Evolutionary conservation across 2,329 filamentous ascomycete genomes (phyloP).

Genomic region (Stenocarpella maydis): DNA sequence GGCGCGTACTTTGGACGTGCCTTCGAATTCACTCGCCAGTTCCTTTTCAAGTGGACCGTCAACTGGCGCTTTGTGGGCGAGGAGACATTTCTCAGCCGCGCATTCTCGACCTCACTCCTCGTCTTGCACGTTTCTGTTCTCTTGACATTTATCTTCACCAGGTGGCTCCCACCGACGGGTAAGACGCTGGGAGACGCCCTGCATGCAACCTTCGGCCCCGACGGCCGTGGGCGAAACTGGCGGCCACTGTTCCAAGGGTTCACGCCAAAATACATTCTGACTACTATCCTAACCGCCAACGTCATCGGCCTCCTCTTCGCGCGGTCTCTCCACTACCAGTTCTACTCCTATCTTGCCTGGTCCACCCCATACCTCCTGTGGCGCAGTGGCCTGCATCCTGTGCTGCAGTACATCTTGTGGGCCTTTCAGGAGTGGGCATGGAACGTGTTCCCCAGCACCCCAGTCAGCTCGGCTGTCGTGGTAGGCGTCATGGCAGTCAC

Average conservation of each 20-base stretch:
- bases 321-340: conserved; percentile 91
- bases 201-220: conserved; percentile 50
- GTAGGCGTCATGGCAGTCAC: conserved; percentile 75
- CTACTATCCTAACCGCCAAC: conserved; percentile 78
- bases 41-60: conserved; percentile 98
- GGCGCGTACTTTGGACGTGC: conserved; percentile 80
- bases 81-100: conserved; percentile 73
- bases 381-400: conserved; percentile 74
- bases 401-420: conserved; percentile 75
- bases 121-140: conserved; percentile 72
- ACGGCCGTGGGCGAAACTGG: conserved; percentile 46
- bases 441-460: conserved; percentile 89
- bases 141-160: conserved; percentile 67
- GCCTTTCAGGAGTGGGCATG: conserved; percentile 87
- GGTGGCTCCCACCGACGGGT: conserved; percentile 77
- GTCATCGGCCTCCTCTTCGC: conserved; percentile 85
- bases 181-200: conserved; percentile 65
- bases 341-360: conserved; percentile 93
- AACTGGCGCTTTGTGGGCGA: conserved; percentile 98
- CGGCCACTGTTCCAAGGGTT: conserved; percentile 42
- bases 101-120: conserved; percentile 75
- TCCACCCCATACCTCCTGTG: conserved; percentile 87
- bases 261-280: conserved; percentile 75
- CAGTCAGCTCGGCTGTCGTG: conserved; percentile 65
- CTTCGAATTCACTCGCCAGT: conserved; percentile 90